Evolutionary conservation across 1,284 basidiomycete species (phyloP), one percentile per base, ranked within the genome.

Genomic region (Boletus smithii): DNA sequence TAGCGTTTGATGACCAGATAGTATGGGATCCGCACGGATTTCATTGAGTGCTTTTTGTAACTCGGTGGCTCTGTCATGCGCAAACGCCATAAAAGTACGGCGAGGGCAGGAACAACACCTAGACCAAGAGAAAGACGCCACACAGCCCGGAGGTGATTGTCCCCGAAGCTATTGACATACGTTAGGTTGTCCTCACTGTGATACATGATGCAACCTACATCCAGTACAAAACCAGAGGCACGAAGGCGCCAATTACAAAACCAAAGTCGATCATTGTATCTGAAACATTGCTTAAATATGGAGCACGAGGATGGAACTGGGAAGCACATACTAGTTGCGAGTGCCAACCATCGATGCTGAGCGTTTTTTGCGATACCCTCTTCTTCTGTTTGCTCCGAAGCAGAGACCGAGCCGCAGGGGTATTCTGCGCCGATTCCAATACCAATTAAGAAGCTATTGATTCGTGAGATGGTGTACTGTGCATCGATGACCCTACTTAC

Each of bases 121-220:
- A 97, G 75, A n/a, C 91, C 92, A 24, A 97, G 79, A 4, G 91
- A 88, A 31, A 93, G 66, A 45, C 95, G 85, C 94, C 91, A 95
- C 5, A 91, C 87, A 5, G 84, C 85, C 20, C 88, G 80, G 24
- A 95, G 79, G 61, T 94, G 91, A 54, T 88, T 66, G 48, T 82
- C 68, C 30, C 91, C 88, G 53, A 88, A 93, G 53, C 84, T 87
- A 48, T 44, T 24, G 23, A 41, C 8, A 41, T 24, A 32, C 1
- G 35, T 48, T 11, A 40, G 9, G 20, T 18, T 29, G 20, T 53
- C 35, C 27, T 37, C 35, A 23, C 17, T 29, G 8, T 6, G 9
- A 17, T 14, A 8, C 27, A 42, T 10, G 27, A 42, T 14, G 23
- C 26, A 10, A 68, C 83, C 46, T 53, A 89, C 80, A 94, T 94